Base-by-base conservation (phyloP, 345 rosid species). In the Rubroshorea leprosula region DNA sequence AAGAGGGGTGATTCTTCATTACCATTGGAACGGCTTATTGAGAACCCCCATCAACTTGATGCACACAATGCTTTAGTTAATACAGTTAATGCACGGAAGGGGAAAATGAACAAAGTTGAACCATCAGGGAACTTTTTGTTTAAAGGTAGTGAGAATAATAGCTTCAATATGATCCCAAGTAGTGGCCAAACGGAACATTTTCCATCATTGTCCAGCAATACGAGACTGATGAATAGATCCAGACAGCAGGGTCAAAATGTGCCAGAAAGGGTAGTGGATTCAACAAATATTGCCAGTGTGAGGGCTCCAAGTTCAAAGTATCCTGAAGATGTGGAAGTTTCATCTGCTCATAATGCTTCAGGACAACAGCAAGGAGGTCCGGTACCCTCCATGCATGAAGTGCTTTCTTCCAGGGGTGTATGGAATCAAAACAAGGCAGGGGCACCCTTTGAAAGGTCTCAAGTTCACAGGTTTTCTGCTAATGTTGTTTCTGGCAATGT, bases 1-100 rank as follows among this genome's bases (percentile, higher is more conserved):
- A 90, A 83, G 79, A 77, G 97, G 66, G 84, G 80, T 57, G 93
- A 85, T 67, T 77, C 86, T 26, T 81, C 86, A n/a, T n/a, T n/a
- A n/a, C n/a, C n/a, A 12, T 65, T 70, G 21, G 95, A 90, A 63
- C 51, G 71, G 44, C 79, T 77, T 66, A 53, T 56, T 45, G 94
- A 84, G 35, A 78, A 72, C 39, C 39, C 74, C 61, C 89, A 77
- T n/a, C n/a, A n/a, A 66, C 67, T 56, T 64, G 90, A 88, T 55
- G 49, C 74, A 39, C 66, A 47, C 29, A 74, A 66, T 24, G 24
- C 70, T 62, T n/a, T n/a, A n/a, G n/a, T n/a, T n/a, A n/a, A n/a
- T n/a, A 64, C 67, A 13, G 72, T 62, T 60, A 72, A 77, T 62
- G 63, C 69, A 43, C 72, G 87, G 70, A 78, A 78, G 63, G 89